Conservation (phyloP, 2,329 filamentous ascomycete genomes). For the Cercospora sp. region DNA sequence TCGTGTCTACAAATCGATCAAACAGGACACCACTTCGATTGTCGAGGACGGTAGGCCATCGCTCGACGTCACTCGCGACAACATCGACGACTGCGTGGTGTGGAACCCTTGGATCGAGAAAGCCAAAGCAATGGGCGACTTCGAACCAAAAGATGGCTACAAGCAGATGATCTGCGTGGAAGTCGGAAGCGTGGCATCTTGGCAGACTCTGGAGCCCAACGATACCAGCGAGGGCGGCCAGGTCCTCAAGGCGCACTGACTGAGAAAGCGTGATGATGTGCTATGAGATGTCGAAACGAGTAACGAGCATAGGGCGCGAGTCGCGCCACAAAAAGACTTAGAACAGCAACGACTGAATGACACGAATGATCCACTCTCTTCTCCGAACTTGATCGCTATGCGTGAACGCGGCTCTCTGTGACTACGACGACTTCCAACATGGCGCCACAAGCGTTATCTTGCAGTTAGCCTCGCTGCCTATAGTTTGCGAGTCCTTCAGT, state of each 20-base stretch:
- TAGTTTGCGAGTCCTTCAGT: not conserved
- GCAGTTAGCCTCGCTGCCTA: not conserved
- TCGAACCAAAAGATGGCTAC: slow-evolving; percentile 84
- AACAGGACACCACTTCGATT: slow-evolving; percentile 64
- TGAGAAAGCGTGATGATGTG: slow-evolving; percentile 3
- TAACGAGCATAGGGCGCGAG: slow-evolving; percentile 7
- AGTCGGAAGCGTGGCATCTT: slow-evolving; percentile 77
- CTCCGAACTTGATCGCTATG: not conserved
- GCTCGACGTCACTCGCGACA: slow-evolving; percentile 78
- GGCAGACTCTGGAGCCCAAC: slow-evolving; percentile 81
- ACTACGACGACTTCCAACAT: not conserved
- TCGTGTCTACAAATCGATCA: slow-evolving; percentile 73
- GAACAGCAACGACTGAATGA: slow-evolving; percentile 1
- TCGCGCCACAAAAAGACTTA: slow-evolving; percentile 1
- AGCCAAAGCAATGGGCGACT: slow-evolving; percentile 78
- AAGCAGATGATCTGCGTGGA: slow-evolving; percentile 95
- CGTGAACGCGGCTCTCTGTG: not conserved
- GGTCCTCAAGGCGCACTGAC: slow-evolving; percentile 46
- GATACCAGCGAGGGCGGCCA: slow-evolving; percentile 66
- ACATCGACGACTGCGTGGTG: slow-evolving; percentile 82
- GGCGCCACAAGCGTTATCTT: not conserved
- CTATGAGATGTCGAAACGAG: slow-evolving; percentile 11
- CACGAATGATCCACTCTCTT: not conserved
- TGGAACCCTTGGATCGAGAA: slow-evolving; percentile 98
- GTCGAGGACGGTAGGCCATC: slow-evolving; percentile 62